These are phyloP conservation scores for Colletotrichum sp. DNA, from an alignment of 2,329 filamentous ascomycete genomes.

Conservation along the genomic window DNA sequence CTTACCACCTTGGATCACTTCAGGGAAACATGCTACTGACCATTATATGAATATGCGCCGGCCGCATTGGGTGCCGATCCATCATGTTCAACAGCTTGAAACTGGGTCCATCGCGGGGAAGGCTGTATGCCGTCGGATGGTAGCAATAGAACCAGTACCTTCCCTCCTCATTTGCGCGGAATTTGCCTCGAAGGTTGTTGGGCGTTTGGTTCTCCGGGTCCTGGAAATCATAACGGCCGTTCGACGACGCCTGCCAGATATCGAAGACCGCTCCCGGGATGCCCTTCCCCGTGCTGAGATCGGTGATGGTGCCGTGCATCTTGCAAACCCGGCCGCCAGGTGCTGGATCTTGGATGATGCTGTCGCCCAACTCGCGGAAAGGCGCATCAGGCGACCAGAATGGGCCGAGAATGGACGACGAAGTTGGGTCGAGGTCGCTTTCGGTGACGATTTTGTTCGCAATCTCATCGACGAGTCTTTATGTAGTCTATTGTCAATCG, in stretches of 20 bases:
- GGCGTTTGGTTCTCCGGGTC: conserved; percentile 73
- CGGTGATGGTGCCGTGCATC: not conserved
- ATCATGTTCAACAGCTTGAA: not conserved
- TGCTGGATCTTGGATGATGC: not conserved
- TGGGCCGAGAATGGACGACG: not conserved
- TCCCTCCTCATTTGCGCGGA: conserved; percentile 72
- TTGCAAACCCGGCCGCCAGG: not conserved
- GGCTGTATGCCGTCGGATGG: not conserved
- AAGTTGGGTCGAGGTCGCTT: not conserved
- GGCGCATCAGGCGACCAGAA: not conserved
- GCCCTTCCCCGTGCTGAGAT: not conserved
- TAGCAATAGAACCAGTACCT: conserved; percentile 53
- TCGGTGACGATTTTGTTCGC: not conserved
- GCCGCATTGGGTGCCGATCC: not conserved
- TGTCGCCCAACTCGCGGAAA: not conserved
- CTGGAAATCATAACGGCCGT: conserved; percentile 79
- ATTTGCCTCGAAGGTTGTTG: conserved; percentile 81
- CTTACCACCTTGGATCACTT: not conserved
- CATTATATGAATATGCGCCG: not conserved
- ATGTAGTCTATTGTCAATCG: not conserved
- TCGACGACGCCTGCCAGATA: conserved; percentile 57
- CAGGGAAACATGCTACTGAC: not conserved
- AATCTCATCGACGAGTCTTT: not conserved
- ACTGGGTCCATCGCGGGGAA: not conserved
- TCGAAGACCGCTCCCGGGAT: not conserved